Percentiles rank a stretch among this genome's conserved stretches.
Evolutionary conservation across 2,329 filamentous ascomycete genomes (phyloP).

Genomic region (Cytospora chrysosperma): DNA sequence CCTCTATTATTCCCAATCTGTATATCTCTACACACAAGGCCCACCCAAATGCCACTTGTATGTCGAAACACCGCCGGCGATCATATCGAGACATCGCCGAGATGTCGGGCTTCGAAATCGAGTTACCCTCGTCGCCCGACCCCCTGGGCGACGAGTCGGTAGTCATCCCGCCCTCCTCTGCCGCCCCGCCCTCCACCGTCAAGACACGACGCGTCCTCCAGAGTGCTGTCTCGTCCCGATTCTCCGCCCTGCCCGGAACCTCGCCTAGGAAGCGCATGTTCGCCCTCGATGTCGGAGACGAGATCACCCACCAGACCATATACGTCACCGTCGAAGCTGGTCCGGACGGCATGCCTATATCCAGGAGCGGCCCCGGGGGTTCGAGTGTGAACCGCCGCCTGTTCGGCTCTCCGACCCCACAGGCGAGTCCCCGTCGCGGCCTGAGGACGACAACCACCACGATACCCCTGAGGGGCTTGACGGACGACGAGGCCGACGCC

Average conservation of each 20-base stretch:
- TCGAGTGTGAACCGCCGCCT: conserved; percentile 37
- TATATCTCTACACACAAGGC: neutral
- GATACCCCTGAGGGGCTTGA: conserved; percentile 47
- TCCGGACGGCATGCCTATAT: conserved; percentile 26
- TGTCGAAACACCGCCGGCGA: conserved; percentile 25
- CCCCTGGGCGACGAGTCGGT: conserved; percentile 38
- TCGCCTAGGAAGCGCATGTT: conserved; percentile 59
- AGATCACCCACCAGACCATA: conserved; percentile 50
- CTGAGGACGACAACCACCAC: conserved; percentile 47
- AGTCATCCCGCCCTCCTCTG: conserved; percentile 28
- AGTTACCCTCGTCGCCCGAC: conserved; percentile 36
- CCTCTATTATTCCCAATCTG: neutral
- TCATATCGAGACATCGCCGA: conserved; percentile 25
- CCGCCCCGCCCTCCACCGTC: conserved; percentile 20
- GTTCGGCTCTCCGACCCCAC: conserved; percentile 45
- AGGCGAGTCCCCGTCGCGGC: conserved; percentile 37
- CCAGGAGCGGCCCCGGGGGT: conserved; percentile 5
- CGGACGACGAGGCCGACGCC: conserved; percentile 41
- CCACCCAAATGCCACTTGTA: conserved; percentile 24
- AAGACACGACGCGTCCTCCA: conserved; percentile 40
- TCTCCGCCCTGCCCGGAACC: conserved; percentile 27
- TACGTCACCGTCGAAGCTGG: conserved; percentile 57
- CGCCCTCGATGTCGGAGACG: conserved; percentile 54
- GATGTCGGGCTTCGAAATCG: conserved; percentile 29
- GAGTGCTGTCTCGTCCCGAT: conserved; percentile 43